A percentile compares a stretch with the other conserved stretches of the same genome.
phyloP scores from a whole-genome alignment of 768 basidiomycete species.

The Naematelia encephala region DNA sequence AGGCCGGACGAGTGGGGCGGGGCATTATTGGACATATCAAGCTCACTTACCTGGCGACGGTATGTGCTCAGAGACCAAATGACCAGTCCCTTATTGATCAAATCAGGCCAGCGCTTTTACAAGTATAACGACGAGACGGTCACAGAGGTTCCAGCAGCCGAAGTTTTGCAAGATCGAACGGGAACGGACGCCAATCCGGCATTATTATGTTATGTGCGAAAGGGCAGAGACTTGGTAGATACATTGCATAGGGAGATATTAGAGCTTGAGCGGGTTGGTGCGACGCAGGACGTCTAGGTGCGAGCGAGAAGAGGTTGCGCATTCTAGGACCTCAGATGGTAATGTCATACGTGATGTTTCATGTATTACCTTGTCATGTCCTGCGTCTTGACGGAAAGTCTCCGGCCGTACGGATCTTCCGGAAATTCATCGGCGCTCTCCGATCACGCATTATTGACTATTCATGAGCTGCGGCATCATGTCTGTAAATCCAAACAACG shows the following conservation, averaged over 20 bases:
- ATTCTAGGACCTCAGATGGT: too few relatives aligned
- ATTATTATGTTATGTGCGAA: slow-evolving; percentile 51
- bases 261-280: slow-evolving; percentile 12
- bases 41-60: slow-evolving; percentile 71
- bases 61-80: too few relatives aligned
- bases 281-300: background rate
- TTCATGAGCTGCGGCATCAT: too few relatives aligned
- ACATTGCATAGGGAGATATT: slow-evolving; percentile 37
- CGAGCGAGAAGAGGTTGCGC: background rate
- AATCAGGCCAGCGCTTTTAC: slow-evolving; percentile 72
- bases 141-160: slow-evolving; percentile 67
- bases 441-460: too few relatives aligned
- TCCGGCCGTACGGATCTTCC: background rate
- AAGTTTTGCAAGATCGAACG: slow-evolving; percentile 80
- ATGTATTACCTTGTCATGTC: background rate
- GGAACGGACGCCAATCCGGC: slow-evolving; percentile 51
- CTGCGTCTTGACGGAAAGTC: background rate
- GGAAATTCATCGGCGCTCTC: background rate
- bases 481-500: too few relatives aligned
- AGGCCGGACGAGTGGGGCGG: slow-evolving; percentile 32
- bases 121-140: slow-evolving; percentile 95
- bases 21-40: slow-evolving; percentile 93
- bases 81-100: slow-evolving; percentile 6
- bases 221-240: slow-evolving; percentile 36
- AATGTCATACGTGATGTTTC: background rate